These are phyloP conservation scores for Beauveria scarabaeidicola DNA, from an alignment of 2,329 filamentous ascomycete species.

Conservation along the genomic window DNA sequence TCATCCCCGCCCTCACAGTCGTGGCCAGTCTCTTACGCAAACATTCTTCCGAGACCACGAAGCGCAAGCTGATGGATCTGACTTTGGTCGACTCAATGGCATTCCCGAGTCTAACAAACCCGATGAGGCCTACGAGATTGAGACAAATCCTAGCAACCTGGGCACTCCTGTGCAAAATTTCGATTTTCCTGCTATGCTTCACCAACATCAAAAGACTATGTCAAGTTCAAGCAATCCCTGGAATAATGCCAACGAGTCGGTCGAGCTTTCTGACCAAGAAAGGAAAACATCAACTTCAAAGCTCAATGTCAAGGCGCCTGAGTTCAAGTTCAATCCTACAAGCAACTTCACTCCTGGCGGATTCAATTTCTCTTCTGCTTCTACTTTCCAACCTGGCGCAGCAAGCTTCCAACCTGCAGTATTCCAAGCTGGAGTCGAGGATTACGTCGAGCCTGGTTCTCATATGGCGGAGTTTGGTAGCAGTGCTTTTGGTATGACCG, in stretches of 20 bases:
- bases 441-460: slow-evolving; percentile 14
- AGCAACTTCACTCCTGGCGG: slow-evolving; percentile 42
- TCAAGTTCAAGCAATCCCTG: slow-evolving; percentile 56
- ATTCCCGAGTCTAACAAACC: slow-evolving; percentile 30
- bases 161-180: slow-evolving; percentile 52
- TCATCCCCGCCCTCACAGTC: slow-evolving; percentile 65
- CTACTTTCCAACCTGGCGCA: slow-evolving; percentile 5
- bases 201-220: slow-evolving; percentile 44
- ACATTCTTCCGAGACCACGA: slow-evolving; percentile 53
- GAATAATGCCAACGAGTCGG: slow-evolving; percentile 36
- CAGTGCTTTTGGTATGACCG: slow-evolving; percentile 53
- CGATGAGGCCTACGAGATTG: slow-evolving; percentile 56
- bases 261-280: slow-evolving; percentile 29
- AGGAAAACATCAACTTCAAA: slow-evolving; percentile 62
- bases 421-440: slow-evolving; percentile 30
- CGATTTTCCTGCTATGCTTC: slow-evolving; percentile 35
- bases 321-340: slow-evolving; percentile 68
- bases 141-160: slow-evolving; percentile 65
- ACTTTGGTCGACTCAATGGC: slow-evolving; percentile 32
- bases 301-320: slow-evolving; percentile 81
- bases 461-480: slow-evolving; percentile 25
- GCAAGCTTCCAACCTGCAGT: slow-evolving; percentile 26
- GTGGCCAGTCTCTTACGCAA: slow-evolving; percentile 63
- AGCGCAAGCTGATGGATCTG: slow-evolving; percentile 30
- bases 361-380: slow-evolving; percentile 38